Conservation (phyloP, 1,139 yeast species). For the Yamadazyma songkhlaensis region DNA sequence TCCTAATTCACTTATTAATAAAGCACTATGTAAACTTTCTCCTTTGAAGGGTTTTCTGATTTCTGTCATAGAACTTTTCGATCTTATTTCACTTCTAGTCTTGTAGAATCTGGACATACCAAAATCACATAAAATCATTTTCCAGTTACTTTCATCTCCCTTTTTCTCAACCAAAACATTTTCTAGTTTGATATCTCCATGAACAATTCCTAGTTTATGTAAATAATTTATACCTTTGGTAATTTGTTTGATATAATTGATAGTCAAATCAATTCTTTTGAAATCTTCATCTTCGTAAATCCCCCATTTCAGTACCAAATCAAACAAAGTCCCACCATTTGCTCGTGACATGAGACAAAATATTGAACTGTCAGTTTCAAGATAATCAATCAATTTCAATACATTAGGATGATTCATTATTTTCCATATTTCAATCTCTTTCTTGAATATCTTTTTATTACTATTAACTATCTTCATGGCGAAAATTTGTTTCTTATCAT, state of each 20-base stretch:
- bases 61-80: slow-evolving; percentile 43
- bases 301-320: slow-evolving; percentile 72
- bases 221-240: slow-evolving; percentile 63
- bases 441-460: slow-evolving; percentile 55
- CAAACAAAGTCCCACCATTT: slow-evolving; percentile 83
- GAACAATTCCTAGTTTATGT: slow-evolving; percentile 72
- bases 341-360: slow-evolving; percentile 73
- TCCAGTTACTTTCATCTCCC: slow-evolving; percentile 20
- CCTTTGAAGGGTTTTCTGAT: slow-evolving; percentile 34
- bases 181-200: slow-evolving; percentile 87
- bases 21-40: slow-evolving; percentile 23
- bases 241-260: slow-evolving; percentile 49
- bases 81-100: slow-evolving; percentile 29
- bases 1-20: slow-evolving; percentile 12
- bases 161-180: slow-evolving; percentile 63
- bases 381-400: slow-evolving; percentile 57
- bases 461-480: slow-evolving; percentile 79
- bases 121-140: slow-evolving; percentile 72
- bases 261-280: slow-evolving; percentile 25
- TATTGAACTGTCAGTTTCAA: slow-evolving; percentile 60
- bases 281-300: slow-evolving; percentile 13
- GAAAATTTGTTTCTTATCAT: slow-evolving; percentile 36
- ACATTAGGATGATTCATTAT: slow-evolving; percentile 62
- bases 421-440: slow-evolving; percentile 77
- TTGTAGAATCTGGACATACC: slow-evolving; percentile 64